Evolutionary conservation across 2,329 filamentous ascomycete species (phyloP), one percentile per base, ranked within the genome.

Genomic region (Geosmithia putterillii): DNA sequence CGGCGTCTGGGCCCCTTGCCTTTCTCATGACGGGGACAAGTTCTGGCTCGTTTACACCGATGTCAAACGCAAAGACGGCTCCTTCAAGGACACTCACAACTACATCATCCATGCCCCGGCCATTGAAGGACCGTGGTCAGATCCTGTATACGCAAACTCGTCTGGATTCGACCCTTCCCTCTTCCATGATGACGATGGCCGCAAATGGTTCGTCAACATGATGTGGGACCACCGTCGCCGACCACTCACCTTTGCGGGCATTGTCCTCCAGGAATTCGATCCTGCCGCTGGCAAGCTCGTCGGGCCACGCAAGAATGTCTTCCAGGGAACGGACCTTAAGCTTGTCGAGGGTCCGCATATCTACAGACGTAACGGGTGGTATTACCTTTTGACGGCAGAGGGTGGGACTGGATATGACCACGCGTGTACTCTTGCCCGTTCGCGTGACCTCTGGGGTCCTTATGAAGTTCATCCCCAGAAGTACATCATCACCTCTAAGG

Each of bases 41-140:
- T 81, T 79, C 58, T 81, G 71, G 67, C 69, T 81, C 5, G 76
- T 81, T 2, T 81, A 78, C 55, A 79, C 76, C 1, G 75, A 81
- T 51, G 76, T 81, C 15, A 81, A 80, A 60, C 74, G 77, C 48
- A 81, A 81, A 54, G 78, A 81, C 50, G 78, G 77, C 12, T 74
- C 70, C 2, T 80, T 79, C 66, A 79, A 78, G 54, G 76, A 80
- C 50, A 68, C 73, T 1, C 76, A 72, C 49, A 81, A 80, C 51
- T 81, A 80, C 53, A 79, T 81, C 45, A 70, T 81, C 43, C 71
- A 54, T 28, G 67, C 73, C 1, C 59, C 66, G 0, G 50, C 60
- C 5, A 73, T 80, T 43, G 66, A 72, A 34, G 77, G 76, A 0
- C 75, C 76, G 0, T 81, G 77, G 77, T 76, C 73, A 0, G 76